Conservation (phyloP, 2,329 filamentous ascomycete genomes). For the Shiraia bambusicola region DNA sequence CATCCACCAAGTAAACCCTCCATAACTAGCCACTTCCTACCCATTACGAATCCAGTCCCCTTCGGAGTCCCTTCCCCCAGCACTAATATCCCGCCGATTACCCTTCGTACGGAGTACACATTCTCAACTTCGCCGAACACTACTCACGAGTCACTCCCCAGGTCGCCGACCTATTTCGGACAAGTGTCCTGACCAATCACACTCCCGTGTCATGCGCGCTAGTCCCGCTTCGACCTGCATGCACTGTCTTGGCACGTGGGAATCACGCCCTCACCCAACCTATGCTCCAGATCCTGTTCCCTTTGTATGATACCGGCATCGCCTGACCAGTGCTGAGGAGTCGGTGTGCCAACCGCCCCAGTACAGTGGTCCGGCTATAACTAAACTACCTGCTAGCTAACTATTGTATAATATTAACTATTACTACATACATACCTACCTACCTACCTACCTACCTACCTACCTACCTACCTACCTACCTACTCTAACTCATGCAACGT, state of each 20-base stretch:
- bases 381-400: too few species aligned
- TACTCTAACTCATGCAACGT: too few species aligned
- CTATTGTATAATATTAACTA: too few species aligned
- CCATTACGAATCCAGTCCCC: not conserved
- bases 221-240: constrained; percentile 5
- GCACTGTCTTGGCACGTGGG: constrained; percentile 10
- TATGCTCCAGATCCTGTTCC: constrained; percentile 8
- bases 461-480: too few species aligned
- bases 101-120: not conserved
- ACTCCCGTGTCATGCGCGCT: not conserved
- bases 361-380: too few species aligned
- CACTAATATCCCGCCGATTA: not conserved
- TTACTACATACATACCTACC: too few species aligned
- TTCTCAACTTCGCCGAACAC: constrained; percentile 13
- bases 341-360: constrained; percentile 1
- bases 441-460: too few species aligned
- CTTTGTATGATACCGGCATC: not conserved
- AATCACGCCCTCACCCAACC: constrained; percentile 12
- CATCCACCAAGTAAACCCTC: too few species aligned
- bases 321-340: not conserved
- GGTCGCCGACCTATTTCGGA: constrained; percentile 23
- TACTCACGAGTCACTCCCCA: not conserved
- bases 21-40: too few species aligned
- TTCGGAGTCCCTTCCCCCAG: too few species aligned
- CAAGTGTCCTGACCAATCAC: constrained; percentile 11